Evolutionary conservation across 495 filamentous ascomycete species (phyloP).

Genomic region (Delitschia confertaspora): DNA sequence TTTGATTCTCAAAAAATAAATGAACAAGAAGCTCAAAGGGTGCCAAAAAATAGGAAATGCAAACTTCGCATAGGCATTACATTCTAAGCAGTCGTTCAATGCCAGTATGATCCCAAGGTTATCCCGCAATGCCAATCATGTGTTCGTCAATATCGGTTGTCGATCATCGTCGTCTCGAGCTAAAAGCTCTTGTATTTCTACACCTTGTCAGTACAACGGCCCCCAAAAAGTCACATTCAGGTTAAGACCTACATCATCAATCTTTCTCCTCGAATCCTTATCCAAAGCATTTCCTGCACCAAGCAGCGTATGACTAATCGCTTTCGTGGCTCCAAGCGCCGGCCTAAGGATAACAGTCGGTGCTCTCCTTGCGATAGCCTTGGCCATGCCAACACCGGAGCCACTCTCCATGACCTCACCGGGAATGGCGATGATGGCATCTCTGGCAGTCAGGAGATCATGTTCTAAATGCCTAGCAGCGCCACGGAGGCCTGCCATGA

Average conservation of each 20-base stretch:
- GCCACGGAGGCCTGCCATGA: slow-evolving; percentile 74
- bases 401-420: slow-evolving; percentile 81
- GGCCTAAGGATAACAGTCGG: slow-evolving; percentile 88
- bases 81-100: too few species aligned
- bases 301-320: slow-evolving; percentile 77
- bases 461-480: slow-evolving; percentile 74
- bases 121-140: too few species aligned
- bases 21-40: too few species aligned
- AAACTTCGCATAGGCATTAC: too few species aligned
- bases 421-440: slow-evolving; percentile 92
- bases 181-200: background rate
- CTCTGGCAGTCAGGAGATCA: slow-evolving; percentile 71
- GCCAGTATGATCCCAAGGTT: too few species aligned
- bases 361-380: slow-evolving; percentile 68
- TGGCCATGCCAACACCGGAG: slow-evolving; percentile 71
- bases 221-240: background rate
- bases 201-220: background rate
- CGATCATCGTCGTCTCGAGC: too few species aligned
- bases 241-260: slow-evolving; percentile 78
- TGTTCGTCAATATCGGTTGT: too few species aligned
- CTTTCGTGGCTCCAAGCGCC: slow-evolving; percentile 82
- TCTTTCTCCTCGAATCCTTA: slow-evolving; percentile 65
- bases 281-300: slow-evolving; percentile 93
- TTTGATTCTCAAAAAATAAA: too few species aligned
- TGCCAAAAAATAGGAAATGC: too few species aligned